Evolutionary conservation across 2,329 filamentous ascomycete species (phyloP).

Genomic region (Fusarium caatingaense): DNA sequence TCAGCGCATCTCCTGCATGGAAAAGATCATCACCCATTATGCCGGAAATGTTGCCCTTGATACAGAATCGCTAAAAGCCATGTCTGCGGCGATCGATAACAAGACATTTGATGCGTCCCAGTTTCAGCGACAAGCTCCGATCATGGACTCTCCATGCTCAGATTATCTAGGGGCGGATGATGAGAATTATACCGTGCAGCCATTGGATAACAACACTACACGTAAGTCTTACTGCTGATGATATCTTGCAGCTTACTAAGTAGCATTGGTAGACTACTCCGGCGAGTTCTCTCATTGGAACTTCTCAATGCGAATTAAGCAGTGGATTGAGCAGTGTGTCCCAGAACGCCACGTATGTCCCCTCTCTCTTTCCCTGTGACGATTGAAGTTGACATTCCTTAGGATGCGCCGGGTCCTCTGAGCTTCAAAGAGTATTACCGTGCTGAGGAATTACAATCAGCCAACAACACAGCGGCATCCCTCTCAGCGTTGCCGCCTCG

Average conservation of each 20-base stretch:
- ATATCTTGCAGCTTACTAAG: conserved; percentile 14
- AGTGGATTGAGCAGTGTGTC: conserved; percentile 59
- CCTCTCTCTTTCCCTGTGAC: not conserved
- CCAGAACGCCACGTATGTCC: conserved; percentile 47
- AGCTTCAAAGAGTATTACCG: conserved; percentile 58
- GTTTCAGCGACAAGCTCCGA: conserved; percentile 34
- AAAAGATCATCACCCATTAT: conserved; percentile 60
- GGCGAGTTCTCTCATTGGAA: conserved; percentile 66
- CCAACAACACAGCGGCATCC: conserved; percentile 53
- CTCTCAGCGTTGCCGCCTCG: conserved; percentile 58
- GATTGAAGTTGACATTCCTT: conserved; percentile 2
- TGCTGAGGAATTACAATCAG: conserved; percentile 58
- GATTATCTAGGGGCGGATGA: conserved; percentile 49
- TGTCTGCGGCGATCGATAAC: conserved; percentile 57
- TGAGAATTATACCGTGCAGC: conserved; percentile 56
- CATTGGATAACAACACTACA: conserved; percentile 55
- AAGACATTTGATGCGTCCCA: conserved; percentile 39
- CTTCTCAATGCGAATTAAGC: conserved; percentile 63
- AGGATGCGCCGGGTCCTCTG: conserved; percentile 46
- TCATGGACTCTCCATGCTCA: conserved; percentile 41
- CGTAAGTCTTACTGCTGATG: conserved; percentile 48
- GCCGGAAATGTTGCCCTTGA: conserved; percentile 54
- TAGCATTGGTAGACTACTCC: conserved; percentile 56
- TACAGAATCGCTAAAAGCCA: conserved; percentile 51
- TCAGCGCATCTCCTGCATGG: conserved; percentile 53